phyloP scores from a whole-genome alignment of 495 filamentous ascomycete genomes.

The Podospora pseudocomata region DNA sequence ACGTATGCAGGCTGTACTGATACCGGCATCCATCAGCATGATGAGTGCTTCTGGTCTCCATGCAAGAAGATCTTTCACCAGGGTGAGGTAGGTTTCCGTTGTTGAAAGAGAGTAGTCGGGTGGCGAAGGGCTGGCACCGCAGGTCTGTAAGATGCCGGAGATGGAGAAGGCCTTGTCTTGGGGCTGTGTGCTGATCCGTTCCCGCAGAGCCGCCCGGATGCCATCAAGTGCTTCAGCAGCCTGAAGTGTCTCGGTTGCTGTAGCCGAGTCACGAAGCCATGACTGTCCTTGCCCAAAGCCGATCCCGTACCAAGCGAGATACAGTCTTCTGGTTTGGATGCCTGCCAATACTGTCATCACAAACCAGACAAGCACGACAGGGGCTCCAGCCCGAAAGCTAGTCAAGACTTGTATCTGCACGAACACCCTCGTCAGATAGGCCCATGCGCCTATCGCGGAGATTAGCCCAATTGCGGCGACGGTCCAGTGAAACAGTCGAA shows the following conservation, averaged over 20 bases:
- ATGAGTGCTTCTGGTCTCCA: conserved; percentile 3
- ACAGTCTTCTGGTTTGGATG: not conserved
- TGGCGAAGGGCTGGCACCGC: not conserved
- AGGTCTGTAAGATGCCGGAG: conserved; percentile 7
- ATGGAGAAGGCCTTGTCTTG: conserved; percentile 16
- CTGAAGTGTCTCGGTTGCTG: no score
- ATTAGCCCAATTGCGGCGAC: no score
- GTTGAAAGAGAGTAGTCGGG: conserved; percentile 11
- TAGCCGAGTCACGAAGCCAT: no score
- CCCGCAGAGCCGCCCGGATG: conserved; percentile 11
- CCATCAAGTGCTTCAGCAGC: not conserved
- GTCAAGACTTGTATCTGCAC: no score
- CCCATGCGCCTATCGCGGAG: no score
- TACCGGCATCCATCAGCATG: conserved; percentile 12
- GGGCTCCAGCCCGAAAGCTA: no score
- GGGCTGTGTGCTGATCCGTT: conserved; percentile 2
- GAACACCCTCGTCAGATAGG: no score
- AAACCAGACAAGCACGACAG: not conserved
- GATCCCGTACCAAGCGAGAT: not conserved
- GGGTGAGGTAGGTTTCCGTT: not conserved
- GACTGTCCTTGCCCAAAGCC: not conserved
- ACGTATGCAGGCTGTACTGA: not conserved
- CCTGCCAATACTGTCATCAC: not conserved
- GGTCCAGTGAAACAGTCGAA: no score
- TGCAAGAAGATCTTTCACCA: conserved; percentile 2